phyloP scores from a whole-genome alignment of 1,284 basidiomycete species.

The Mycena sp. region DNA sequence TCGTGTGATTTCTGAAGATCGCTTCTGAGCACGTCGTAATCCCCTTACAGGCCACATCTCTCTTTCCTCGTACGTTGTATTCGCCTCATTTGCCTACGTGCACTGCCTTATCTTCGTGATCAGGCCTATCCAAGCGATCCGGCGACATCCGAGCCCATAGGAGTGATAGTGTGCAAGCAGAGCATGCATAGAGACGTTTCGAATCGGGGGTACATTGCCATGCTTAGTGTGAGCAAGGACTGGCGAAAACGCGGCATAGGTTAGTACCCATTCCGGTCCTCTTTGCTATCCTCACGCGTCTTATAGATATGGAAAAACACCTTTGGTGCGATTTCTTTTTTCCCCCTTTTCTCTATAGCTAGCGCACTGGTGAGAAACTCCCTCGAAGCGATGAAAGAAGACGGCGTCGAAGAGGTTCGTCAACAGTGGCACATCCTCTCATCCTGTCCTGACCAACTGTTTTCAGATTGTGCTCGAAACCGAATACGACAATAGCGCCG shows the following conservation, averaged over 20 bases:
- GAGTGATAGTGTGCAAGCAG: slow-evolving; percentile 96
- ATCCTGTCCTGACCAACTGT: neutral
- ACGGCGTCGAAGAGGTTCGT: slow-evolving; percentile 86
- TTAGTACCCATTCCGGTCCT: slow-evolving; percentile 53
- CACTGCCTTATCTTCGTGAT: too few relatives aligned
- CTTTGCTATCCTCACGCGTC: slow-evolving; percentile 49
- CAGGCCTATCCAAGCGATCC: slow-evolving; percentile 70
- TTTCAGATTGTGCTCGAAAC: slow-evolving; percentile 93
- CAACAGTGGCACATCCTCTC: slow-evolving; percentile 14
- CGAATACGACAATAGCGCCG: slow-evolving; percentile 92
- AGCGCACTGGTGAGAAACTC: slow-evolving; percentile 82
- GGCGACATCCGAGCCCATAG: slow-evolving; percentile 71
- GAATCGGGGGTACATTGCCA: slow-evolving; percentile 96
- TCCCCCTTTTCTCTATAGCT: slow-evolving; percentile 65
- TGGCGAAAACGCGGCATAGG: slow-evolving; percentile 93
- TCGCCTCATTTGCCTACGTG: neutral
- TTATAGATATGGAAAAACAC: slow-evolving; percentile 56
- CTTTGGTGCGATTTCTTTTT: slow-evolving; percentile 53
- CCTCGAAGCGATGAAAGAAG: slow-evolving; percentile 81
- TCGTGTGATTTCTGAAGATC: slow-evolving; percentile 42
- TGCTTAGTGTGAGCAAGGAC: slow-evolving; percentile 88
- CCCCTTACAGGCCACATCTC: slow-evolving; percentile 88
- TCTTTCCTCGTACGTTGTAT: slow-evolving; percentile 81
- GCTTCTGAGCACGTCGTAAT: slow-evolving; percentile 17
- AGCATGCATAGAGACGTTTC: slow-evolving; percentile 81